Evolutionary conservation across 768 basidiomycete species (phyloP), one percentile per base, ranked within the genome.

Genomic region (Agaricus blazei): DNA sequence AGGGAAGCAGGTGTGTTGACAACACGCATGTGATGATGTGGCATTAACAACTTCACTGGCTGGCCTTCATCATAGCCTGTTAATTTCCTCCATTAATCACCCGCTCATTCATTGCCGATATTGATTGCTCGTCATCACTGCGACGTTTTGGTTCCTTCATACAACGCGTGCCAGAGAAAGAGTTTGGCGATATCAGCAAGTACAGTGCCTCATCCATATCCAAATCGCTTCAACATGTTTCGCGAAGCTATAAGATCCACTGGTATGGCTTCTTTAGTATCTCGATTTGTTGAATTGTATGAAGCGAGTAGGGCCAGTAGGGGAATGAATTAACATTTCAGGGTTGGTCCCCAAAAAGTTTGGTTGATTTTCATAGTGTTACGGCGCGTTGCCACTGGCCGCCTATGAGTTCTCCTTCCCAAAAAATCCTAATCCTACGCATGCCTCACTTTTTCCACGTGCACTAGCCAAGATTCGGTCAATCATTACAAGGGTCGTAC

Each of bases 381-480:
- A 44, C 28, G 54, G 54, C 34, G 54, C 47, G 54, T 55, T 49
- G 48, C 47, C 23, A 55, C 54, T 45, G 24, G 47, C 48, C 48
- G 48, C 48, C 48, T 37, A 36, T 31, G 15, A 31, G 29, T 31
- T 48, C 11, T n/a, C 53, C 46, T 31, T 40, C 26, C 37, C n/a
- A 41, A 8, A 37, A 51, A 15, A n/a, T 34, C 6, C 48, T 40
- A 24, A 40, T 23, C 15, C 24, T 19, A 34, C 5, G 31, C 31
- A 31, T 31, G 42, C 54, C 54, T 56, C 48, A 37, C 54, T 29
- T 24, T 36, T 28, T 19, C 28, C 54, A 56, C 54, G 54, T 45
- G 54, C 43, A 23, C 19, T 23, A 26, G 11, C 29, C 26, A 24
- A 27, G 3, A 52, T 36, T 34, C 42, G 36, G 31, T 48, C 47